Conservation (phyloP, 345 rosid genomes). For the Stellera chamaejasme region DNA sequence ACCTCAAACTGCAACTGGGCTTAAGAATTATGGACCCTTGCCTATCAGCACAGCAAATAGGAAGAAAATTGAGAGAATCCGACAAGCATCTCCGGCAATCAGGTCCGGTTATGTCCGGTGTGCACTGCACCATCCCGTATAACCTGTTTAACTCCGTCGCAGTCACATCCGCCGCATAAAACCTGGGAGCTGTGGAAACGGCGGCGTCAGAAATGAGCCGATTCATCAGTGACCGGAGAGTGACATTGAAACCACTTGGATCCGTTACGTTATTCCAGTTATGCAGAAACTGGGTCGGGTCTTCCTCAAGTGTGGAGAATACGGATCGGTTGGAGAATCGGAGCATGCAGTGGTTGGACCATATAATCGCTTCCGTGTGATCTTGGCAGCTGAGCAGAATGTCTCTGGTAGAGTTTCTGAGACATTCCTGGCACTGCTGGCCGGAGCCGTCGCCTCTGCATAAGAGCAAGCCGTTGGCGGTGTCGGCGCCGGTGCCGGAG, state of each 20-base stretch:
- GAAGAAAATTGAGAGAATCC: background rate
- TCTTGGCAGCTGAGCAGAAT: background rate
- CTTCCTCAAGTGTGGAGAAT: constrained; percentile 7
- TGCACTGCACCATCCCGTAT: constrained; percentile 21
- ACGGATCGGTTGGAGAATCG: constrained; percentile 1
- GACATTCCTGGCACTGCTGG: background rate
- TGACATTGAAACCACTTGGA: background rate
- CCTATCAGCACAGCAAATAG: background rate
- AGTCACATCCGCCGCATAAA: constrained; percentile 6
- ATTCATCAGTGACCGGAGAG: background rate
- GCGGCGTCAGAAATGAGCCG: background rate
- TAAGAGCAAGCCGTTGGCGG: background rate
- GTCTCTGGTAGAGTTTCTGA: background rate
- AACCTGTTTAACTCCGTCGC: background rate
- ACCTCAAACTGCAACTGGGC: constrained; percentile 34
- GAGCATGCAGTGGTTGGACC: constrained; percentile 3
- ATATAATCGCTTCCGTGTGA: constrained; percentile 1
- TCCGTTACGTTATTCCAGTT: background rate
- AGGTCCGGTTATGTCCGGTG: constrained; percentile 4
- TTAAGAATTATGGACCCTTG: constrained; percentile 18
- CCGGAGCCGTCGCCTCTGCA: constrained; percentile 5
- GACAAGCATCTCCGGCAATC: constrained; percentile 18
- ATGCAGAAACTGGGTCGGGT: background rate
- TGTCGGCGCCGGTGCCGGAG: background rate
- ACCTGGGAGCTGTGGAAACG: background rate